Conservation (phyloP, 2,329 filamentous ascomycete species). For the Aureobasidium uvarum region DNA sequence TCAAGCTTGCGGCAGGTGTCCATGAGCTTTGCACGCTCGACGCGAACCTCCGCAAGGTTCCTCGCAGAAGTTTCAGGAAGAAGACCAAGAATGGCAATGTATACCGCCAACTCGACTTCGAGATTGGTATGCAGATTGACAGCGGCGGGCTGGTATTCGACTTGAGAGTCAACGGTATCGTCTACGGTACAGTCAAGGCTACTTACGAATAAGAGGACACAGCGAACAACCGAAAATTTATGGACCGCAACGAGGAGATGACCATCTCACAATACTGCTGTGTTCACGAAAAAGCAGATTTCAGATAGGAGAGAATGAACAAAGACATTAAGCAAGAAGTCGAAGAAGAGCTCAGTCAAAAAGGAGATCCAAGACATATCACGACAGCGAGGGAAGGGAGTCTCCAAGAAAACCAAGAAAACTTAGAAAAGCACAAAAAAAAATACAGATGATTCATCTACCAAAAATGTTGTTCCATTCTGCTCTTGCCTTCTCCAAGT, state of each 20-base stretch:
- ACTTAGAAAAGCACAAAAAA: neutral
- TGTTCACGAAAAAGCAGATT: too few relatives aligned
- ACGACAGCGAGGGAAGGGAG: neutral
- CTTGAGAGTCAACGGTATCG: conserved; percentile 72
- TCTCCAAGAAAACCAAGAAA: neutral
- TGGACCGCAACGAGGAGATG: neutral
- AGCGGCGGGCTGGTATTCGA: conserved; percentile 76
- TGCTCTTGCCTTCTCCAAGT: neutral
- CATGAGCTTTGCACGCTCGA: conserved; percentile 67
- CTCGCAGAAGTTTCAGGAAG: conserved; percentile 67
- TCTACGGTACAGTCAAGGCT: conserved; percentile 73
- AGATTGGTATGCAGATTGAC: conserved; percentile 78
- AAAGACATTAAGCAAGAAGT: neutral
- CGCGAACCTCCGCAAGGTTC: conserved; percentile 74
- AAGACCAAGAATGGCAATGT: conserved; percentile 76
- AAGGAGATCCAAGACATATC: neutral
- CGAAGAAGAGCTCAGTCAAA: neutral
- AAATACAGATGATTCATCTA: neutral
- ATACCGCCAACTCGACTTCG: conserved; percentile 79
- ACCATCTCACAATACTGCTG: neutral
- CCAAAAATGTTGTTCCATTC: neutral
- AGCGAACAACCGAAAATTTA: neutral
- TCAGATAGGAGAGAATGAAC: neutral
- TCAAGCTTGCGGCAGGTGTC: too few relatives aligned
- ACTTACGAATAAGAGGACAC: conserved; percentile 59